Base-by-base conservation (phyloP, 306 rosid genomes). In the Fragaria ananassa region DNA sequence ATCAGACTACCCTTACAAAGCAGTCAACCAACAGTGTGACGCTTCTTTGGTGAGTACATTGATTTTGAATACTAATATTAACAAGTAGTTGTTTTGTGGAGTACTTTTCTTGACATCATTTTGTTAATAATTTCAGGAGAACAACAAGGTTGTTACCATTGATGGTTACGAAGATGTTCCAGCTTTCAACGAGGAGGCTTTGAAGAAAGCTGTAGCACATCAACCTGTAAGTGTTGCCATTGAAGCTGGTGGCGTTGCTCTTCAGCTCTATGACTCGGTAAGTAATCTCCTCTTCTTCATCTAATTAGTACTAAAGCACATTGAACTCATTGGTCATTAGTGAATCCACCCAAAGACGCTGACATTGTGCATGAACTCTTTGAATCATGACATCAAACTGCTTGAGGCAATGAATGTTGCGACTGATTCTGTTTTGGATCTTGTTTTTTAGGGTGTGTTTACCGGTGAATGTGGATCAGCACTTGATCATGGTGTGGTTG, bases 81-180 rank as follows among this genome's bases (percentile, higher is more conserved):
- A 1, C 6, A 25, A 3, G 10, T 41, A 63, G 0, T 34, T 13
- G 19, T 41, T 54, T 71, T 46, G 14, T 21, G 21, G 68, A 8
- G 4, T 46, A 7, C 19, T 49, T 46, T 46, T 19, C 19, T 23
- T 19, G 49, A 57, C 41, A 15, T 62, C 15, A 17, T 62, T 62
- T n/a, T 47, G 5, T 42, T 39, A 14, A 68, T 45, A 10, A 62
- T 66, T 47, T 61, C 80, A 84, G 86, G 84, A 81, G 78, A 88
- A 85, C 74, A 67, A 87, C 4, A 95, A 89, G 92, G 90, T 86
- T 21, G 99, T 90, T 31, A 82, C 68, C 75, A 92, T 92, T 25
- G 97, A 90, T 74, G 91, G 88, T 60, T 95, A 88, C 50, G 97
- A 95, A 72, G 97, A 95, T 82, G 97, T 92, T 86, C 97, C 93